A percentile compares a stretch with the other conserved stretches of the same genome.
Evolutionary conservation across 495 filamentous ascomycete genomes (phyloP).

Genomic region (Trichoderma reesei): DNA sequence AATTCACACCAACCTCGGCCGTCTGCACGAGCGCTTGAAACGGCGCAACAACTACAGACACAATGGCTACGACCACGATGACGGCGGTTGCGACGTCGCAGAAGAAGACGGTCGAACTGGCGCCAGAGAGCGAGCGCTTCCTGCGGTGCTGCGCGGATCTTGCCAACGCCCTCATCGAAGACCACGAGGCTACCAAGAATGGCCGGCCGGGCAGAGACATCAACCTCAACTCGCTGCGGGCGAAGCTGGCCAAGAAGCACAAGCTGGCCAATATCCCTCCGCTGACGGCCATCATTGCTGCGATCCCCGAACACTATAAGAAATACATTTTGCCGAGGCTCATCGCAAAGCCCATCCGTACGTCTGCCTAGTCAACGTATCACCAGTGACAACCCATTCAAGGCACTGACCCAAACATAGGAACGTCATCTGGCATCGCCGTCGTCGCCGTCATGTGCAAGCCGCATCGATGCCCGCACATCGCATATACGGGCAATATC

Average conservation of each 20-base stretch:
- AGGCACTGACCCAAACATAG: conserved; percentile 28
- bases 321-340: conserved; percentile 95
- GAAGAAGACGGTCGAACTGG: conserved; percentile 61
- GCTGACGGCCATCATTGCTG: conserved; percentile 92
- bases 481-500: conserved; percentile 95
- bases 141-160: conserved; percentile 92
- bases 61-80: conserved; percentile 36
- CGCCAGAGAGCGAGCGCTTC: conserved; percentile 87
- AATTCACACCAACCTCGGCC: neutral
- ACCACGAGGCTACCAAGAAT: conserved; percentile 71
- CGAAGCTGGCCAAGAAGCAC: conserved; percentile 88
- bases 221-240: conserved; percentile 83
- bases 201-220: conserved; percentile 68
- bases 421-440: conserved; percentile 93
- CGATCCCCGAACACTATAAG: conserved; percentile 97
- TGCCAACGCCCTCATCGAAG: conserved; percentile 83
- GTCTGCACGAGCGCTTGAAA: neutral
- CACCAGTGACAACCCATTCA: neutral
- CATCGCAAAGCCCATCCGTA: conserved; percentile 92
- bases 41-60: neutral
- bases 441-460: conserved; percentile 99
- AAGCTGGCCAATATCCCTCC: conserved; percentile 74
- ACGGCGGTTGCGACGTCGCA: conserved; percentile 25
- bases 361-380: conserved; percentile 18
- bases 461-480: conserved; percentile 94